Conservation (phyloP, 441 rosid genomes). For the Pelargonium myrrhifolium region DNA sequence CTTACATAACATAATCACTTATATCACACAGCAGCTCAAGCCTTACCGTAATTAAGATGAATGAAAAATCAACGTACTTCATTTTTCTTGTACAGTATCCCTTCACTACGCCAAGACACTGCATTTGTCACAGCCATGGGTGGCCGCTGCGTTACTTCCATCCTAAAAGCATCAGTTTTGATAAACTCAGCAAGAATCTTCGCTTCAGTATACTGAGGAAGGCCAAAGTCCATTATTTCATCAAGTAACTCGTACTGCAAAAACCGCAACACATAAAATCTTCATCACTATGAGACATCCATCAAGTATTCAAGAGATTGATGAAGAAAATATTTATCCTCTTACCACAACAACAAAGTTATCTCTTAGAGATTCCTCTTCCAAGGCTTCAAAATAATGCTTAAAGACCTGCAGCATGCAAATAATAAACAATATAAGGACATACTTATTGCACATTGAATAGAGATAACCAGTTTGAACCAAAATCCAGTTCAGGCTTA, state of each 20-base stretch:
- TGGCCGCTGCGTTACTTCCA: conserved; percentile 93
- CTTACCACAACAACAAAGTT: conserved; percentile 98
- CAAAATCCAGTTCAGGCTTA: conserved; percentile 26
- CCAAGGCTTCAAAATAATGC: conserved; percentile 93
- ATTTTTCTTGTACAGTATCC: conserved; percentile 84
- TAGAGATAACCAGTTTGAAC: not conserved
- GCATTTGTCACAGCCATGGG: conserved; percentile 99
- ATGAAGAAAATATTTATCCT: conserved; percentile 1
- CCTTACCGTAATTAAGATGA: conserved; percentile 4
- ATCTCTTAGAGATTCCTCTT: conserved; percentile 94
- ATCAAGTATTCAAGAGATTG: not conserved
- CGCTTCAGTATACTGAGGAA: conserved; percentile 94
- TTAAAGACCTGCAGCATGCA: conserved; percentile 60
- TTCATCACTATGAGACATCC: not conserved
- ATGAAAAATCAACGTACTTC: conserved; percentile 45
- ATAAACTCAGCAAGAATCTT: conserved; percentile 90
- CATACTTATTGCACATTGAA: not conserved
- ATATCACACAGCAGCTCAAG: conserved; percentile 12
- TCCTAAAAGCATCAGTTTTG: conserved; percentile 97
- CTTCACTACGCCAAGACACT: conserved; percentile 98
- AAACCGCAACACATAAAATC: not conserved
- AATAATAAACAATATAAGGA: not conserved
- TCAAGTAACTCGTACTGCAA: conserved; percentile 93
- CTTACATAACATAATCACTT: conserved; percentile 16
- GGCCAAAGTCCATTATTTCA: conserved; percentile 99